These are phyloP conservation scores for Trichoderma asperelloides DNA, from an alignment of 495 filamentous ascomycete genomes.

Conservation along the genomic window DNA sequence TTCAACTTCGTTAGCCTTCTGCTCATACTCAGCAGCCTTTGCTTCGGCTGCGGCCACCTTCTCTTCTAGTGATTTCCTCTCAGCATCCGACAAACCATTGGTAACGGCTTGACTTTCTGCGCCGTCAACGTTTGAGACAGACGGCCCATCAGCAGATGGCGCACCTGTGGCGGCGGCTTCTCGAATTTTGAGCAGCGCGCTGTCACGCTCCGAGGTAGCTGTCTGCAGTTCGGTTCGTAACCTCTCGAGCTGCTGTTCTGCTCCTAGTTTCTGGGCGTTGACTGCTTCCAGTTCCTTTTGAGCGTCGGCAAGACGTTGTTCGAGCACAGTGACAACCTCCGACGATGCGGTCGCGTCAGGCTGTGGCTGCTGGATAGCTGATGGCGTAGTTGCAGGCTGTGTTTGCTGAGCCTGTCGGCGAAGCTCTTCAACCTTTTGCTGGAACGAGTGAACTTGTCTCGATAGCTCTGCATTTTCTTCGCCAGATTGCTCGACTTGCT, in stretches of 20 bases:
- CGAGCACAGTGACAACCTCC: conserved; percentile 5
- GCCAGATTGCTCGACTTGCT: conserved; percentile 26
- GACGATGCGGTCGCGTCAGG: conserved; percentile 8
- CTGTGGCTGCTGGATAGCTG: conserved; percentile 9
- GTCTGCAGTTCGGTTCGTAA: conserved; percentile 33
- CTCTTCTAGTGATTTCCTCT: conserved; percentile 44
- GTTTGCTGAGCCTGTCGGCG: conserved; percentile 22
- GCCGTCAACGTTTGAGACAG: too few species aligned
- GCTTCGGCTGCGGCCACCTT: conserved; percentile 35
- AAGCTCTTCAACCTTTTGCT: conserved; percentile 26
- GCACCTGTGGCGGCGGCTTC: neutral
- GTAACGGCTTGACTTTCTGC: neutral
- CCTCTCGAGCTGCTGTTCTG: conserved; percentile 38
- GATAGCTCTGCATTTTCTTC: conserved; percentile 19
- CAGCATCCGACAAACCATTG: conserved; percentile 33
- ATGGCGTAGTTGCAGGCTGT: neutral
- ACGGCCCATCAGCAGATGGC: conserved; percentile 14
- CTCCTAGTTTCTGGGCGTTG: conserved; percentile 25
- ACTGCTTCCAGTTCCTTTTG: conserved; percentile 35
- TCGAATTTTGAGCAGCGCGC: conserved; percentile 28
- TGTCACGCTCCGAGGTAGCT: conserved; percentile 33
- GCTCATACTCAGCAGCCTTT: conserved; percentile 46
- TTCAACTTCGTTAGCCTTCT: conserved; percentile 44
- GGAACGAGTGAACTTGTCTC: conserved; percentile 23
- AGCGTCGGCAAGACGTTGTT: conserved; percentile 22